These are phyloP conservation scores for Chloris gayana DNA, from an alignment of 176 grass and related monocot species.

Conservation along the genomic window DNA sequence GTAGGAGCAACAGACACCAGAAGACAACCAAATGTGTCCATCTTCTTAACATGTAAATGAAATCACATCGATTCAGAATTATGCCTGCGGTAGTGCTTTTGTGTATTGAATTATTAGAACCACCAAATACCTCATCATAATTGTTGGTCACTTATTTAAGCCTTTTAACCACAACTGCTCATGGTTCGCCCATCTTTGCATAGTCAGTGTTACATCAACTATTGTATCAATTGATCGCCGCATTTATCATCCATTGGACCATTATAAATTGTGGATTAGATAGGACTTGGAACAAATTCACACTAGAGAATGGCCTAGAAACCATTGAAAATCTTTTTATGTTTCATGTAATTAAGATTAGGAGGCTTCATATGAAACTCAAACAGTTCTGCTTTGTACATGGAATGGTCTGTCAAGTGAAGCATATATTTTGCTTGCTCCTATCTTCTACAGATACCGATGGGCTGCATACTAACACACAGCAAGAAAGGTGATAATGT, in stretches of 20 bases:
- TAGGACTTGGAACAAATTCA: background rate
- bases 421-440: background rate
- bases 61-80: conserved; percentile 16
- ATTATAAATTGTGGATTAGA: background rate
- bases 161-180: background rate
- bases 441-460: background rate
- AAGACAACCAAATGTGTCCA: conserved; percentile 73
- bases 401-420: background rate
- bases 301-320: background rate
- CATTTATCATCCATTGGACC: background rate
- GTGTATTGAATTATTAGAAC: background rate
- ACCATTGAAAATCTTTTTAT: background rate
- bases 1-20: conserved; percentile 59
- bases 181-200: background rate
- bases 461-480: background rate
- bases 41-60: conserved; percentile 62
- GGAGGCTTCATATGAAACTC: background rate
- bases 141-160: conserved; percentile 4
- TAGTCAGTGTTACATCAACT: too few relatives aligned
- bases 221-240: too few relatives aligned
- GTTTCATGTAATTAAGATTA: background rate
- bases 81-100: conserved; percentile 7
- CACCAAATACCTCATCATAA: conserved; percentile 68
- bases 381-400: conserved; percentile 4
- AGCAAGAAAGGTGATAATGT: background rate